Evolutionary conservation across 1,284 basidiomycete genomes (phyloP), one percentile per base, ranked within the genome.

Genomic region (Tremellales sp.): DNA sequence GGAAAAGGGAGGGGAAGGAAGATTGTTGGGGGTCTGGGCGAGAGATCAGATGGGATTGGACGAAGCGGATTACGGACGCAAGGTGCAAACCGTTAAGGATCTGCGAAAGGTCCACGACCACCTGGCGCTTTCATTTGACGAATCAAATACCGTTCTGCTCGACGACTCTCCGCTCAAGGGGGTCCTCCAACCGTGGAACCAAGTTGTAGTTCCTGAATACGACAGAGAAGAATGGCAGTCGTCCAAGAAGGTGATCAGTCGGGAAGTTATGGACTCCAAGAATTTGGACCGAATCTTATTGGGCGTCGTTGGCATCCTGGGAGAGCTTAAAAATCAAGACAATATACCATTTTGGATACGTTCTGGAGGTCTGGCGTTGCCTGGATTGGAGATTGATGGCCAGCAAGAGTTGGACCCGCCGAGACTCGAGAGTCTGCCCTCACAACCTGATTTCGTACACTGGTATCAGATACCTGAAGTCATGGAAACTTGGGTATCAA

Each of bases 111-210:
- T 73, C 24, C 45, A 54, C 16, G 45, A 56, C 1, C 59, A 63
- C 27, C 48, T 68, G 9, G 26, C 47, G 12, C 28, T 12, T 19
- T 33, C 31, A 9, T 66, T 58, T 35, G 58, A 62, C 40, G 59
- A 65, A 39, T 45, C 46, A 26, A 60, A 51, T 13, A 60, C 57
- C 4, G 47, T 73, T 12, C 56, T 73, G 1, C 53, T 73, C 2
- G 71, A 73, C 48, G 71, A 73, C 44, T 70, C 69, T 9, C 68
- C 69, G 0, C 48, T 68, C 27, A 73, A 73, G 58, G 67, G 63
- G 2, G 55, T 70, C 6, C 54, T 60, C 39, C 70, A 73, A 45
- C 71, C 71, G 3, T 73, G 67, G 66, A 68, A 64, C 33, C 68
- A 73, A 50, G 50, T 73, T 26, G 57, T 68, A 5, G 64, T 73